phyloP scores from a whole-genome alignment of 2,329 filamentous ascomycete genomes.

The Fusarium miscanthi region DNA sequence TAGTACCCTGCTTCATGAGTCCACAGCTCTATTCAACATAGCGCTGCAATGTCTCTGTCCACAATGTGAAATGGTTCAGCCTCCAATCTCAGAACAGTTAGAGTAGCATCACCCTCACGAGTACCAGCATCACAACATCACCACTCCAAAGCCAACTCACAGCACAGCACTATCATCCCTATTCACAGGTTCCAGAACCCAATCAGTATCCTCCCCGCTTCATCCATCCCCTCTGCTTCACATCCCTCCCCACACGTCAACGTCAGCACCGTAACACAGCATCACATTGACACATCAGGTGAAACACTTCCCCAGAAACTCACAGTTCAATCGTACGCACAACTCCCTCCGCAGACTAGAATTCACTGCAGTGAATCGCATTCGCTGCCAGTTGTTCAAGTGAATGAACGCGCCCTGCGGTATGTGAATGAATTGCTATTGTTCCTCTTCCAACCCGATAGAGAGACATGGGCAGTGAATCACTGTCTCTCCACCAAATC shows the following conservation, averaged over 20 bases:
- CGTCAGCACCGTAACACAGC: constrained; percentile 7
- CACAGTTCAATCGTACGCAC: constrained; percentile 1
- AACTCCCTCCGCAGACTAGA: neutral
- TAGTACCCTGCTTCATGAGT: no score
- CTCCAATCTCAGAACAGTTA: neutral
- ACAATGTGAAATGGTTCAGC: neutral
- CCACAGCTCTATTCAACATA: neutral
- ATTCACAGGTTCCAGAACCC: neutral
- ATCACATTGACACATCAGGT: constrained; percentile 22
- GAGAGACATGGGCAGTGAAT: constrained; percentile 15
- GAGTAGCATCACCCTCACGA: neutral
- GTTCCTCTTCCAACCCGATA: neutral
- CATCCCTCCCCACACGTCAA: constrained; percentile 5
- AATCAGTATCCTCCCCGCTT: neutral
- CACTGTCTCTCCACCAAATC: constrained; percentile 10
- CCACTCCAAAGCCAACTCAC: neutral
- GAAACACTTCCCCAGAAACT: constrained; percentile 24
- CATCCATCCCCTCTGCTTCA: neutral
- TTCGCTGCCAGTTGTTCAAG: constrained; percentile 5
- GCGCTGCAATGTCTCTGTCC: neutral
- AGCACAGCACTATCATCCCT: no score
- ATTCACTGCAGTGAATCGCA: neutral
- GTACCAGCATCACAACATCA: neutral
- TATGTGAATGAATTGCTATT: constrained; percentile 3
- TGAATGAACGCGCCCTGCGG: neutral